Evolutionary conservation across 306 rosid species (phyloP).

Genomic region (Cyclanthera cordifolia): DNA sequence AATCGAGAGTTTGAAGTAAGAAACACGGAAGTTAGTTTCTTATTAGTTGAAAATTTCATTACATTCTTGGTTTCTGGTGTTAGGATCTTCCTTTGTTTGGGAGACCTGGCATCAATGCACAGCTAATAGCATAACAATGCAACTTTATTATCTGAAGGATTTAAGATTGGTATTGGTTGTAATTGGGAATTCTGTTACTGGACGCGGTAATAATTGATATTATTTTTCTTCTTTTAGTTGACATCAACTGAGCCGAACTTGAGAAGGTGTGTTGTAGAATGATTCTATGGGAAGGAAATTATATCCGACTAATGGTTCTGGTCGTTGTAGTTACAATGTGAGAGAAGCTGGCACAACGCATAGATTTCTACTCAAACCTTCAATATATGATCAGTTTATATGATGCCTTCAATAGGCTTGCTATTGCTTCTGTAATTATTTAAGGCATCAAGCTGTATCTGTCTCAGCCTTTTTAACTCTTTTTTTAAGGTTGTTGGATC

Average conservation of each 20-base stretch:
- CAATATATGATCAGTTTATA: neutral
- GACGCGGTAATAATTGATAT: neutral
- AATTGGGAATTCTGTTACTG: neutral
- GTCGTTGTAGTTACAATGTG: neutral
- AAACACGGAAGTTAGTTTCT: neutral
- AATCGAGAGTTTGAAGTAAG: neutral
- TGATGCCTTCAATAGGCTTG: neutral
- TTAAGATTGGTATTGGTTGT: neutral
- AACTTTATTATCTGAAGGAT: neutral
- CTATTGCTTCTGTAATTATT: neutral
- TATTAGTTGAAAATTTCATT: neutral
- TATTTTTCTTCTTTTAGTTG: neutral
- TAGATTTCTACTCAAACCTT: neutral
- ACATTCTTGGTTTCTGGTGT: neutral
- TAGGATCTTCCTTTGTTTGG: neutral
- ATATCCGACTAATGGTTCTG: neutral
- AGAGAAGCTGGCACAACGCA: neutral
- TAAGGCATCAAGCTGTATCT: neutral
- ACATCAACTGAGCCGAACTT: neutral
- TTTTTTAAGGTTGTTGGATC: constrained; percentile 73
- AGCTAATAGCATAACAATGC: neutral
- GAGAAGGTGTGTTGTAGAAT: neutral
- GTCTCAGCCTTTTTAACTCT: constrained; percentile 14
- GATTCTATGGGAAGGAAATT: neutral
- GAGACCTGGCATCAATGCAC: neutral